Conservation (phyloP, 78 protist genomes). For the Dictyostelium firmibasis region DNA sequence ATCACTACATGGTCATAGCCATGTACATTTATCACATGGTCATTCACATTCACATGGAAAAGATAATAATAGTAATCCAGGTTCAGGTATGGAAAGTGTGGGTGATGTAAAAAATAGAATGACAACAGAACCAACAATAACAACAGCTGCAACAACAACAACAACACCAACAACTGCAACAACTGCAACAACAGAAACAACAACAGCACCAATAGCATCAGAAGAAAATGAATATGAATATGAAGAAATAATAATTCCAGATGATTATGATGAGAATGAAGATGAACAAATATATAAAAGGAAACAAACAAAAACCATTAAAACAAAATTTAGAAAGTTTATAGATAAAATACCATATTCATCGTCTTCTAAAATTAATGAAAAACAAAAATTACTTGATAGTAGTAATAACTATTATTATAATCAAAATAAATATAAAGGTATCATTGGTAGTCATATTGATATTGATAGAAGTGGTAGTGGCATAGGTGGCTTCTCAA, state of each 20-base stretch:
- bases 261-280: neutral
- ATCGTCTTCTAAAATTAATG: neutral
- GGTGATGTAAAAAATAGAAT: neutral
- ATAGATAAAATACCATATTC: neutral
- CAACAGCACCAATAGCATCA: neutral
- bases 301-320: neutral
- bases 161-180: neutral
- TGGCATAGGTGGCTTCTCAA: neutral
- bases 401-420: neutral
- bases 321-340: neutral
- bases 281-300: neutral
- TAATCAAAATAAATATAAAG: neutral
- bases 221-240: neutral
- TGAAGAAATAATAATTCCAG: neutral
- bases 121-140: neutral
- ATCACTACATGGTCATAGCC: neutral
- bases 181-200: neutral
- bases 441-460: neutral
- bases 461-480: conserved; percentile 8
- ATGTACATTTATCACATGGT: neutral
- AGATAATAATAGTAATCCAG: neutral
- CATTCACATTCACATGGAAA: neutral
- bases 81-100: neutral
- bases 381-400: neutral
- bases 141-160: neutral